A percentile compares a stretch with the other conserved stretches of the same genome.
Conservation (phyloP, 106 monocot genomes). For the Allium sativum region DNA sequence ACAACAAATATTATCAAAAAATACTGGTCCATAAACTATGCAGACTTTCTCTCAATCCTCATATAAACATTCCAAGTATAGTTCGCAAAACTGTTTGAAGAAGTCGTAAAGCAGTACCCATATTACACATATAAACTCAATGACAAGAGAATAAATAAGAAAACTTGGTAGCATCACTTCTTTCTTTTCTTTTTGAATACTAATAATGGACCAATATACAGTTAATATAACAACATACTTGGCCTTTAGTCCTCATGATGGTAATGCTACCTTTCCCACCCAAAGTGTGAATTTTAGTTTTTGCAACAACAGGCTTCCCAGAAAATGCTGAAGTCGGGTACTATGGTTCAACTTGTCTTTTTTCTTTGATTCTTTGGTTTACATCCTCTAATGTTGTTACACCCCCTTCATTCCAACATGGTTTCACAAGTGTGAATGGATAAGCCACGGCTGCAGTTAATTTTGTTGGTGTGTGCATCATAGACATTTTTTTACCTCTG, state of each 20-base stretch:
- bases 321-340: constrained; percentile 47
- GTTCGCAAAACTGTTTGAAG: no score
- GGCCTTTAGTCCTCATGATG: constrained; percentile 82
- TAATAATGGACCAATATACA: no score
- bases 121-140: no score
- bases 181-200: no score
- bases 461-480: constrained; percentile 38
- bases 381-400: constrained; percentile 70
- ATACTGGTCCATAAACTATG: no score
- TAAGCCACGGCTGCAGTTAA: constrained; percentile 58
- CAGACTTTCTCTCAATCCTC: no score
- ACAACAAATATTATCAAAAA: no score
- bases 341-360: constrained; percentile 25
- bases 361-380: constrained; percentile 58
- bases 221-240: no score
- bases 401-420: constrained; percentile 60
- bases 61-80: no score
- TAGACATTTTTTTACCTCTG: constrained; percentile 46
- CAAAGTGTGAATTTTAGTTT: constrained; percentile 72
- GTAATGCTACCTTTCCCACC: constrained; percentile 92
- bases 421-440: constrained; percentile 78
- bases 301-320: constrained; percentile 78
- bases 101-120: no score
- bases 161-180: no score
- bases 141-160: no score